Evolutionary conservation across 2,329 filamentous ascomycete species (phyloP).

Genomic region (Ceratocystis cubensis): DNA sequence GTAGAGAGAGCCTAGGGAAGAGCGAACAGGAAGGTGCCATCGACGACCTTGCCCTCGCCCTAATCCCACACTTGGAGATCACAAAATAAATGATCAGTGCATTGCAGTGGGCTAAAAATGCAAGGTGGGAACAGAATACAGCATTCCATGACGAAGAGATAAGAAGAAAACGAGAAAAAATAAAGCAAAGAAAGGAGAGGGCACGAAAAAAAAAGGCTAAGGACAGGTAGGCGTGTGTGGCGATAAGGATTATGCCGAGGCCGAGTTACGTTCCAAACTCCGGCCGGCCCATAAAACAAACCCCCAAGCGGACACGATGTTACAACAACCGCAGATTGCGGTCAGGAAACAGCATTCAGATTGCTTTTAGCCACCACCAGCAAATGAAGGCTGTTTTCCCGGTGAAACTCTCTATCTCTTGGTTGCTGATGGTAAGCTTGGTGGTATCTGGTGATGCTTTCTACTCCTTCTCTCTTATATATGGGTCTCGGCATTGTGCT

Average conservation of each 20-base stretch:
- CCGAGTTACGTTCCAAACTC: not conserved
- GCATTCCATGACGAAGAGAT: not conserved
- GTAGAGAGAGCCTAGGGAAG: not conserved
- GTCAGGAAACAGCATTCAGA: too few relatives aligned
- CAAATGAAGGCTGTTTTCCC: too few relatives aligned
- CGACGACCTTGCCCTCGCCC: too few relatives aligned
- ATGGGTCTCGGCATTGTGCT: not conserved
- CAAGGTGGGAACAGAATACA: too few relatives aligned
- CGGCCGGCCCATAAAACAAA: not conserved
- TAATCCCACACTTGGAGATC: not conserved
- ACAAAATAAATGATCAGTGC: not conserved
- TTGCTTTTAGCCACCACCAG: too few relatives aligned
- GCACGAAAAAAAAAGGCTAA: not conserved
- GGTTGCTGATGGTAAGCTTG: not conserved
- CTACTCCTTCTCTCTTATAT: not conserved
- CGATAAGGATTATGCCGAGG: not conserved
- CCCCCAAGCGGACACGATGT: not conserved
- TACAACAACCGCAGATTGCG: not conserved
- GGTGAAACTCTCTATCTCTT: not conserved
- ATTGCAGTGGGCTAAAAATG: not conserved
- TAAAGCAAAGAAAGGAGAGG: not conserved
- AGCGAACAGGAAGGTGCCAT: not conserved
- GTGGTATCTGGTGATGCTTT: not conserved
- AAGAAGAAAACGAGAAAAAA: not conserved
- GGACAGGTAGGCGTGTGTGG: not conserved